Percentiles rank a stretch among this genome's conserved stretches.
phyloP scores from a whole-genome alignment of 225 moss, liverwort and hornwort genomes.

The Bryoerythrophyllum caledonicum region DNA sequence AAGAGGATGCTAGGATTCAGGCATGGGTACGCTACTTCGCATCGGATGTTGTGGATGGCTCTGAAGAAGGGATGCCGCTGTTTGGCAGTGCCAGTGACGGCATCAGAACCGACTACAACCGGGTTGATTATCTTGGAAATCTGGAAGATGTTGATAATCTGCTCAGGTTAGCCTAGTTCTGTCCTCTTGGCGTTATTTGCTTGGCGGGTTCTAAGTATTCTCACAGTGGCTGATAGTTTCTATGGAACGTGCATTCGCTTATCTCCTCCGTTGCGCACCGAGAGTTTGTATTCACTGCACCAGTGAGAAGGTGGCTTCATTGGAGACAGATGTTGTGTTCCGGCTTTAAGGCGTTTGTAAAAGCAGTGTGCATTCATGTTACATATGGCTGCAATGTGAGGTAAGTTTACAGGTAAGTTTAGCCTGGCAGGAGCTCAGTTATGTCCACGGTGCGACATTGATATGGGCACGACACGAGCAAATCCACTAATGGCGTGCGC shows the following conservation, averaged over 20 bases:
- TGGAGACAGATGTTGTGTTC: not conserved
- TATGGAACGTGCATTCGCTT: not conserved
- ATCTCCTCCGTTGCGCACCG: not conserved
- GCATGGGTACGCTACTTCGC: slow-evolving; percentile 46
- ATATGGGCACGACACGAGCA: no score
- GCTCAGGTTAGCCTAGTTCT: slow-evolving; percentile 37
- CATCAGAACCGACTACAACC: slow-evolving; percentile 50
- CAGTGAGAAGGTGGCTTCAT: not conserved
- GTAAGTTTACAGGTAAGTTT: no score
- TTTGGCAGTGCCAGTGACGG: slow-evolving; percentile 47
- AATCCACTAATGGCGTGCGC: no score
- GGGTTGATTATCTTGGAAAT: slow-evolving; percentile 60
- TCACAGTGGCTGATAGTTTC: not conserved
- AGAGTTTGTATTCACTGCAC: not conserved
- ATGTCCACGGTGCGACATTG: no score
- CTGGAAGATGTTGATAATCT: slow-evolving; percentile 67
- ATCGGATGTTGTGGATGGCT: slow-evolving; percentile 47
- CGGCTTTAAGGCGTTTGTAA: no score
- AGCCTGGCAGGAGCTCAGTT: no score
- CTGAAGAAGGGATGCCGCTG: slow-evolving; percentile 50
- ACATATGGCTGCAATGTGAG: no score
- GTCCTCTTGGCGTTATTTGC: not conserved
- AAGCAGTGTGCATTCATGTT: no score
- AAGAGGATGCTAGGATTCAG: slow-evolving; percentile 50
- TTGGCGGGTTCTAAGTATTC: not conserved